Base-by-base conservation (phyloP, 2,329 filamentous ascomycete species). In the Thielaviopsis ethacetica region DNA sequence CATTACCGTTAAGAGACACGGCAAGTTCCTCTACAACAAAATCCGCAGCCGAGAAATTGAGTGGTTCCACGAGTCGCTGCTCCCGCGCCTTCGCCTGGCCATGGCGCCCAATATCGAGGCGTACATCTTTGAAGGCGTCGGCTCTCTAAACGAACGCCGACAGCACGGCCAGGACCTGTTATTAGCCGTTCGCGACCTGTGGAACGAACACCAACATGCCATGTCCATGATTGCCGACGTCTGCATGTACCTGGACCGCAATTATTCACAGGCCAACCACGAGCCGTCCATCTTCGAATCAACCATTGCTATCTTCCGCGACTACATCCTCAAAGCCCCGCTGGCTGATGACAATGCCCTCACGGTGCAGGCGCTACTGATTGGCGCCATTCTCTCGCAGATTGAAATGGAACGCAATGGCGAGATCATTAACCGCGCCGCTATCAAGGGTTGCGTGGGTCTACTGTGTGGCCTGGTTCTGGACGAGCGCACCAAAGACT, bases 211-310 rank as follows among this genome's bases (percentile, higher is more conserved):
- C 68, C 88, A 91, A 68, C 81, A 87, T 59, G 91, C 87, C 52
- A 95, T 95, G 88, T 90, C 89, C 67, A 97, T 97, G 91, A 85
- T 89, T 56, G 90, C 91, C 3, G 93, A 97, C 69, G 89, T 97
- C 34, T 77, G 97, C 56, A 96, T 97, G 90, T 96, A 96, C 68
- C 88, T 98, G 76, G 91, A 98, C 68, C 85, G 90, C 55, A 84
- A 91, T 27, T 90, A 87, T 66, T 85, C 83, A 55, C 76, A 83
- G 41, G 89, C 94, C 63, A 66, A 72, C 5, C 80, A 83, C 61
- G 78, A 82, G 5, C 84, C 88, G 0, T 86, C 86, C 0, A 93
- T 96, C 58, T 96, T 91, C 68, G 81, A 85, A 15, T 82, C 86
- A 10, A 84, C 88, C 2, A 95, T 98, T 76, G 85, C 85, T 2